Evolutionary conservation across 139 green algal species (phyloP), one percentile per base, ranked within the genome.

Genomic region (Edaphochlamys debaryana): DNA sequence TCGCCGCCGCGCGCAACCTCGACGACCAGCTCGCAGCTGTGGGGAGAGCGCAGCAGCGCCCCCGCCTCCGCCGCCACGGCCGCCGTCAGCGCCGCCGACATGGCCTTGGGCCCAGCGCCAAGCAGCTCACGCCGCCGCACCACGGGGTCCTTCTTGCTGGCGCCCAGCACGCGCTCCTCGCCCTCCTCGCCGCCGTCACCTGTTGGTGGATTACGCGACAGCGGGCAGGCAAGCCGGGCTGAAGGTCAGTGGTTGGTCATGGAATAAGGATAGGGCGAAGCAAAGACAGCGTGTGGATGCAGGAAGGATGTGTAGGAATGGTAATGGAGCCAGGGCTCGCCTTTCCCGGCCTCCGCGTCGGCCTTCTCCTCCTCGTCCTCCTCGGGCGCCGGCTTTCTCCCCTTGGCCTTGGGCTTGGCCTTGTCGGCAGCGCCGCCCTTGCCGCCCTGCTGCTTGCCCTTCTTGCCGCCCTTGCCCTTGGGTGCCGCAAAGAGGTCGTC

Each of bases 91-190:
- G 69, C 77, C 1, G 77, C 79, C 4, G 79, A 90, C 64, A 96
- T 85, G 66, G 87, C 91, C 48, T 62, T 69, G 5, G 41, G 36
- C 0, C 74, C 87, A 4, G 42, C 27, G 23, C 92, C 91, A 38
- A 98, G 86, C 76, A 98, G 68, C 91, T 98, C 95, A 5, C 68
- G 73, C 32, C 92, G 80, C 42, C 95, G 82, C 20, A 91, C 4
- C 25, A 58, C 30, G 0, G 82, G 56, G 60, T 95, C 93, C 84
- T 98, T 98, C 80, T 96, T 96, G 90, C 93, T 96, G 29, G 89
- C 60, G 19, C 94, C 95, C 42, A 98, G 79, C 52, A 86, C 56
- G 1, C 87, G 74, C 69, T 89, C 77, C 25, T n/a, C 41, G 52
- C 62, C 54, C 48, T 81, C 19, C 64, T 72, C 45, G 13, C 42